Percentiles rank a stretch among this genome's conserved stretches.
phyloP scores from a whole-genome alignment of 352 stramenopile species.

The Thalassiosira oceanica region DNA sequence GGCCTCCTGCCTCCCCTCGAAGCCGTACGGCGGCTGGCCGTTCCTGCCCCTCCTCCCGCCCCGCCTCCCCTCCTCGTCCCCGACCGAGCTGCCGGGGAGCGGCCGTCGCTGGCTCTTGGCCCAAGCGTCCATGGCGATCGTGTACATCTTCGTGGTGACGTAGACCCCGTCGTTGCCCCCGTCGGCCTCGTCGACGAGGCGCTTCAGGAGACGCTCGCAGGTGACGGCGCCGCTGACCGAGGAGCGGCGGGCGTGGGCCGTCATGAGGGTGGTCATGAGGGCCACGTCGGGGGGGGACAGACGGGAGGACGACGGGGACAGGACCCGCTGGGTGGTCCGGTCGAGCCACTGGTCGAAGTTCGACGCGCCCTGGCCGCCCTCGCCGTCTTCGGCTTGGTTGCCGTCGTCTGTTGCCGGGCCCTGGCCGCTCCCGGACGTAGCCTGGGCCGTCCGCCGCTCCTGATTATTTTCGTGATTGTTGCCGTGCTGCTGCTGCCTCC shows the following conservation, averaged over 20 bases:
- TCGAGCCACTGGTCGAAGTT: constrained; percentile 47
- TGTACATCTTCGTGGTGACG: constrained; percentile 58
- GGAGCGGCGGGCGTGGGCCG: constrained; percentile 45
- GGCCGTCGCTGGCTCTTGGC: constrained; percentile 54
- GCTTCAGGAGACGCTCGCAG: constrained; percentile 63
- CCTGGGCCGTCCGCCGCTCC: no score
- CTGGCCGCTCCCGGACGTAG: no score
- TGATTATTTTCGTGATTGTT: no score
- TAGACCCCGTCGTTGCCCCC: constrained; percentile 31
- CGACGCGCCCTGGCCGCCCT: no score
- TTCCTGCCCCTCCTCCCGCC: not conserved
- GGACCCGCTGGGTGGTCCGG: constrained; percentile 32
- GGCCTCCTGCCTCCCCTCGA: constrained; percentile 1
- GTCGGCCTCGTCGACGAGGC: constrained; percentile 69
- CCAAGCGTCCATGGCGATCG: constrained; percentile 65
- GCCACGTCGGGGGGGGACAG: constrained; percentile 60
- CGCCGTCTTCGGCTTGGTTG: no score
- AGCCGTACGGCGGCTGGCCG: not conserved
- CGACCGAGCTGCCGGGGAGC: constrained; percentile 3
- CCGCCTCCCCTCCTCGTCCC: not conserved
- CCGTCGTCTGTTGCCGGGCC: no score
- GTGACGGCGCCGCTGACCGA: constrained; percentile 46
- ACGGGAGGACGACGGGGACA: no score
- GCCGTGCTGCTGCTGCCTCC: no score
- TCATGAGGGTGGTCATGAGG: constrained; percentile 57